Conservation (phyloP, 768 basidiomycete species). For the Coprinopsis sp. region DNA sequence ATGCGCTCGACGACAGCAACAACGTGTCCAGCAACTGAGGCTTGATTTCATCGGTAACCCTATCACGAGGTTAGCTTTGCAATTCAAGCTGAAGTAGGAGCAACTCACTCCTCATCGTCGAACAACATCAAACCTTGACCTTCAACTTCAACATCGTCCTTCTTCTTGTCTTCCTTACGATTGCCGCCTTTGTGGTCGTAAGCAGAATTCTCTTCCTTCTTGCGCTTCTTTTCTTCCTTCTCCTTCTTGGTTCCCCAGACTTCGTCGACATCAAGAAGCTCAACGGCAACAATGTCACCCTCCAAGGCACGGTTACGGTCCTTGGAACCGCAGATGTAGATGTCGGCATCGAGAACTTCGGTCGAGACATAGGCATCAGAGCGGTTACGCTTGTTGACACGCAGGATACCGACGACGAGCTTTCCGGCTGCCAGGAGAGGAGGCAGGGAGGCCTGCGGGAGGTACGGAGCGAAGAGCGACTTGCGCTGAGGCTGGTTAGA, state of each 20-base stretch:
- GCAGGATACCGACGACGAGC: slow-evolving; percentile 92
- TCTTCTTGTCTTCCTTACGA: slow-evolving; percentile 98
- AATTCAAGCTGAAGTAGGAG: neutral
- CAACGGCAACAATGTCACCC: slow-evolving; percentile 97
- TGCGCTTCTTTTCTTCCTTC: slow-evolving; percentile 99
- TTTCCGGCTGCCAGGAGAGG: slow-evolving; percentile 96
- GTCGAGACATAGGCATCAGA: slow-evolving; percentile 99
- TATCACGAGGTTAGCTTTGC: slow-evolving; percentile 23
- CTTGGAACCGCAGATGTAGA: slow-evolving; percentile 98
- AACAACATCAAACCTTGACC: slow-evolving; percentile 96
- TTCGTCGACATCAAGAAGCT: slow-evolving; percentile 95
- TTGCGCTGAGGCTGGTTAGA: slow-evolving; percentile 92
- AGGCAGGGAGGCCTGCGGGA: slow-evolving; percentile 95
- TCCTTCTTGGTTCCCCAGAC: slow-evolving; percentile 99
- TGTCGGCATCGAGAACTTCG: slow-evolving; percentile 96
- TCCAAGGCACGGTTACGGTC: slow-evolving; percentile 98
- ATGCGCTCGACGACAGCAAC: slow-evolving; percentile 99
- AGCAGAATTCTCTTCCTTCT: slow-evolving; percentile 98
- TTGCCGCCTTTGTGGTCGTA: slow-evolving; percentile 78
- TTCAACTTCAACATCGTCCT: slow-evolving; percentile 99
- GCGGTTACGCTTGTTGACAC: slow-evolving; percentile 97
- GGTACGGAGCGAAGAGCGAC: slow-evolving; percentile 96
- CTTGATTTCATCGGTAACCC: slow-evolving; percentile 96
- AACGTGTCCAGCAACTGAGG: slow-evolving; percentile 99
- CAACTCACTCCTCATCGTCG: slow-evolving; percentile 88